phyloP scores from a whole-genome alignment of 2,329 filamentous ascomycete species.

The Sclerotinia spermophila region DNA sequence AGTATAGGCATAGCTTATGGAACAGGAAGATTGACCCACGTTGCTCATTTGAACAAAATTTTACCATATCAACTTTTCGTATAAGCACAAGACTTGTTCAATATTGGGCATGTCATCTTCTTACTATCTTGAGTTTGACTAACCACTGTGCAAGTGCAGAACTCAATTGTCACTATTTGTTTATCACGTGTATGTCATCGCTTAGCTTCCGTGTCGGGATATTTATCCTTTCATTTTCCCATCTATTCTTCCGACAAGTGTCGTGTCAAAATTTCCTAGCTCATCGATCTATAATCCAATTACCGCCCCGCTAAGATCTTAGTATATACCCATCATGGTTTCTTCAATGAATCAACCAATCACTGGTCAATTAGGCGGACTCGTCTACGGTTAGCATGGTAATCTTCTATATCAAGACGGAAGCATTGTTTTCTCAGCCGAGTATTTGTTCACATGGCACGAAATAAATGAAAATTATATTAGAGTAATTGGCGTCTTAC shows the following conservation, averaged over 20 bases:
- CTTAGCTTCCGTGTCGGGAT: background rate
- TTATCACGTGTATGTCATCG: background rate
- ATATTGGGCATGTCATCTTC: background rate
- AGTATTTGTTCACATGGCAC: constrained; percentile 3
- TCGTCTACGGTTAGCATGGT: background rate
- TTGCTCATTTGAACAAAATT: background rate
- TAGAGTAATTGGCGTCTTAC: background rate
- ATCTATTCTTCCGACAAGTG: constrained; percentile 6
- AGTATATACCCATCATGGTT: background rate
- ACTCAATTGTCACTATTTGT: background rate
- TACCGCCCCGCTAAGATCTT: background rate
- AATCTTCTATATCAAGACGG: background rate
- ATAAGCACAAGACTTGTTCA: background rate
- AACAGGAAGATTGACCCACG: background rate
- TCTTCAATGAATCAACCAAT: background rate
- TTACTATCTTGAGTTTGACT: background rate
- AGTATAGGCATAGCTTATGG: background rate
- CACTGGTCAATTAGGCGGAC: background rate
- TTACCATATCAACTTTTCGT: background rate
- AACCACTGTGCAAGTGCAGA: background rate
- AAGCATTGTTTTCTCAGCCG: background rate
- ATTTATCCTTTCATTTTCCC: constrained; percentile 8
- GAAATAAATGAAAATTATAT: constrained; percentile 1
- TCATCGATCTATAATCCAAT: background rate
- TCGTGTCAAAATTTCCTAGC: background rate